These are phyloP conservation scores for Abortiporus biennis DNA, from an alignment of 1,284 basidiomycete genomes.

Conservation along the genomic window DNA sequence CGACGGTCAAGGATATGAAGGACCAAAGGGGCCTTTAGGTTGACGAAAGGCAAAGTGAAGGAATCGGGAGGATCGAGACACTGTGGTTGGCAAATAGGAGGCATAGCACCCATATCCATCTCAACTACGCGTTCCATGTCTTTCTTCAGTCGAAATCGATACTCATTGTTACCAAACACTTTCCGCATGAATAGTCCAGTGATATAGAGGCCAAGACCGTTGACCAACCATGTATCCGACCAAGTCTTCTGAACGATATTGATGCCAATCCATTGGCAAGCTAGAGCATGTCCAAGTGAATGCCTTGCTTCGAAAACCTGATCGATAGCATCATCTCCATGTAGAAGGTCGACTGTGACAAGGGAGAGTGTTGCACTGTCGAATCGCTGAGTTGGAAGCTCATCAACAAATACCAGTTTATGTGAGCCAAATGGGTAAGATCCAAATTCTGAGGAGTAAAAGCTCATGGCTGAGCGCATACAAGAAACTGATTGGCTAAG, in stretches of 20 bases:
- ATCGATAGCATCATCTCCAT: constrained; percentile 89
- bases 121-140: constrained; percentile 94
- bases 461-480: constrained; percentile 86
- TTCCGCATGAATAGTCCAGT: constrained; percentile 85
- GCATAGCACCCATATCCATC: constrained; percentile 85
- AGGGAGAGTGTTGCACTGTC: constrained; percentile 85
- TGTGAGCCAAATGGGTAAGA: constrained; percentile 96
- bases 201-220: constrained; percentile 90
- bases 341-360: constrained; percentile 78
- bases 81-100: constrained; percentile 91
- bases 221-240: constrained; percentile 95
- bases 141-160: constrained; percentile 91
- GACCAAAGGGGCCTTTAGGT: constrained; percentile 92
- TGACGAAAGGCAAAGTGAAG: constrained; percentile 79
- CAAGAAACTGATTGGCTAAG: constrained; percentile 68
- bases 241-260: constrained; percentile 95
- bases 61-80: constrained; percentile 79
- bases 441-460: constrained; percentile 88
- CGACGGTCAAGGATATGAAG: constrained; percentile 94
- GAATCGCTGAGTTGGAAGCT: constrained; percentile 73
- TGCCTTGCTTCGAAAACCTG: constrained; percentile 91
- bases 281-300: constrained; percentile 80
- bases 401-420: constrained; percentile 95
- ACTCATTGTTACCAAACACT: constrained; percentile 95
- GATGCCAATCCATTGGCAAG: constrained; percentile 96